Percentiles rank a stretch among this genome's conserved stretches.
Evolutionary conservation across 2,329 filamentous ascomycete genomes (phyloP).

Genomic region (Epichloe gansuensis): DNA sequence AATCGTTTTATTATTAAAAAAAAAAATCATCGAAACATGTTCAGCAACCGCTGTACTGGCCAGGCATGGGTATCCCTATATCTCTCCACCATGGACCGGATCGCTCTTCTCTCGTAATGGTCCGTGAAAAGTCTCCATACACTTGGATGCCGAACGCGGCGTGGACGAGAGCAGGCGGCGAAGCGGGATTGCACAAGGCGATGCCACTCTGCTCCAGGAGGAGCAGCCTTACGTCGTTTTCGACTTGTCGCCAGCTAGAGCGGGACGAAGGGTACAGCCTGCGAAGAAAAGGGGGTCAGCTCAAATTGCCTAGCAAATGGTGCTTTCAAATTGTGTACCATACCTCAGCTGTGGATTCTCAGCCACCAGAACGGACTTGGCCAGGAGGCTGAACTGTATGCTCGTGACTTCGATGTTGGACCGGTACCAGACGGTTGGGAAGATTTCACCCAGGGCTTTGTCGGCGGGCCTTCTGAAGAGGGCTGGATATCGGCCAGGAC

Average conservation of each 20-base stretch:
- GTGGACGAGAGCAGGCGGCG: conserved; percentile 26
- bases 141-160: conserved; percentile 28
- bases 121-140: conserved; percentile 32
- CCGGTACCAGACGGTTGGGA: conserved; percentile 27
- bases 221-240: conserved; percentile 25
- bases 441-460: conserved; percentile 25
- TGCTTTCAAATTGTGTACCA: not conserved
- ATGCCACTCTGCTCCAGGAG: conserved; percentile 29
- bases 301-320: no score
- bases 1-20: not conserved
- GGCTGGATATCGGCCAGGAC: conserved; percentile 22
- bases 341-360: conserved; percentile 27
- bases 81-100: conserved; percentile 29
- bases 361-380: conserved; percentile 26
- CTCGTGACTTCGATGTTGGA: conserved; percentile 28
- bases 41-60: conserved; percentile 25
- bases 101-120: conserved; percentile 23
- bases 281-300: no score
- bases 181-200: conserved; percentile 25
- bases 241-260: conserved; percentile 22
- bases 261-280: conserved; percentile 13
- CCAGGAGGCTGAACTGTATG: conserved; percentile 27
- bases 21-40: conserved; percentile 19
- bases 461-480: conserved; percentile 23
- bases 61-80: conserved; percentile 31